A percentile compares a stretch with the other conserved stretches of the same genome.
These are phyloP conservation scores for Rhizoclosmatium sp. DNA, from an alignment of 192 early-diverging fungal genomes.

Conservation along the genomic window DNA sequence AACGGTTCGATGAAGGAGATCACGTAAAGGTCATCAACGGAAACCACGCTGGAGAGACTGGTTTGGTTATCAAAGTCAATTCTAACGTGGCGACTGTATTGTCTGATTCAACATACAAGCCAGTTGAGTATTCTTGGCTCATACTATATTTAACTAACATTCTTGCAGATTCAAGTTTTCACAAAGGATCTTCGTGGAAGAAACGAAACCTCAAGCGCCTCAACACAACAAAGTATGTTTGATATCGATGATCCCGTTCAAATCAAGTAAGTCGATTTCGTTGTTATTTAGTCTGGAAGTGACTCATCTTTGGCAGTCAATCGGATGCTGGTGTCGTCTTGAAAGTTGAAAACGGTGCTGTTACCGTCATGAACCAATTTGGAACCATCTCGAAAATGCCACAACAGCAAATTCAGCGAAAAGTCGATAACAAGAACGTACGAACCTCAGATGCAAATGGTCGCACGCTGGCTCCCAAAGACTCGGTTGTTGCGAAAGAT, in stretches of 20 bases:
- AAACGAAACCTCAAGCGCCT: conserved; percentile 68
- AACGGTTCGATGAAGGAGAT: conserved; percentile 91
- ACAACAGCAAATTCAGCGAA: conserved; percentile 75
- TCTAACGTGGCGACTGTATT: conserved; percentile 82
- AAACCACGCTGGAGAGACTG: conserved; percentile 82
- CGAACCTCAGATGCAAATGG: conserved; percentile 62
- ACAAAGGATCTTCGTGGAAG: conserved; percentile 85
- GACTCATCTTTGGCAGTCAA: conserved; percentile 10
- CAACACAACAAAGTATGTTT: conserved; percentile 69
- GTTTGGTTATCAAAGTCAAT: conserved; percentile 87
- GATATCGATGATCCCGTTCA: conserved; percentile 91
- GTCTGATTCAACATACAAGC: conserved; percentile 66
- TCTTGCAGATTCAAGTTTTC: conserved; percentile 78
- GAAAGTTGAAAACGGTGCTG: conserved; percentile 76
- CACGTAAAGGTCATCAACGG: conserved; percentile 94
- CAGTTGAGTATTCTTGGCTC: conserved; percentile 31
- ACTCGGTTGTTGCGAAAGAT: conserved; percentile 75
- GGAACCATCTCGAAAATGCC: conserved; percentile 69
- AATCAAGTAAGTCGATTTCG: conserved; percentile 62
- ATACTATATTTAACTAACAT: neutral
- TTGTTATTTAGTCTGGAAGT: neutral
- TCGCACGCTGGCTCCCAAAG: conserved; percentile 64
- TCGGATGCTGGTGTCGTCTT: conserved; percentile 80
- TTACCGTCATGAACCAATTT: conserved; percentile 81
- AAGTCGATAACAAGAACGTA: conserved; percentile 61